Base-by-base conservation (phyloP, 179 eudicot genomes). In the Spergularia azorica region DNA sequence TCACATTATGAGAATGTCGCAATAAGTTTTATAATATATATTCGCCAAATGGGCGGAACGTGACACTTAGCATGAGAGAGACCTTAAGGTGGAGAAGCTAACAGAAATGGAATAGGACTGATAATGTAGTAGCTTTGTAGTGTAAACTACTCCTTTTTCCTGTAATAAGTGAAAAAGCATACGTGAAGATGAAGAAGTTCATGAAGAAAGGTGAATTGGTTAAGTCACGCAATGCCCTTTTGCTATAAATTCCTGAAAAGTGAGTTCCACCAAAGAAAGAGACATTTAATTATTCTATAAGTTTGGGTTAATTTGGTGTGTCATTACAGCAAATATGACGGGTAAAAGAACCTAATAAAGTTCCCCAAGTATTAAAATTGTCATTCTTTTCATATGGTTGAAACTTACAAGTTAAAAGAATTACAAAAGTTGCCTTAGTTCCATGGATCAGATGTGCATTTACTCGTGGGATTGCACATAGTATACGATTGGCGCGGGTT, bases 111-210 rank as follows among this genome's bases (percentile, higher is more conserved):
- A 80, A 80, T 71, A 56, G n/a, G 86, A 84, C 81, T 75, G 79
- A 55, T 73, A 39, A 83, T 58, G 62, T 21, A 38, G 76, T 79
- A 75, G 66, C 85, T 81, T 81, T 79, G 83, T 46, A 82, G 83
- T 84, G 78, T 76, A 82, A 82, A 82, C 63, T 84, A 84, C 87
- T 82, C 84, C 84, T 67, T 75, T 85, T 82, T 75, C 38, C 84
- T 81, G 65, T 78, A 66, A 72, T 63, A 62, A 72, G 80, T 68
- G 75, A 63, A 76, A 77, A 75, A 39, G 76, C 54, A 78, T 62
- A 76, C 87, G 87, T 84, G 76, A 81, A 81, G 59, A 67, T 52
- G 13, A 81, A 78, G 80, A 81, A 72, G 59, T 66, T 81, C n/a
- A 61, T 51, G 70, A 76, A n/a, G 65, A 61, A 84, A 72, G 71